phyloP scores from a whole-genome alignment of 2,329 filamentous ascomycete species.

The Aspergillus brunneoviolaceus region DNA sequence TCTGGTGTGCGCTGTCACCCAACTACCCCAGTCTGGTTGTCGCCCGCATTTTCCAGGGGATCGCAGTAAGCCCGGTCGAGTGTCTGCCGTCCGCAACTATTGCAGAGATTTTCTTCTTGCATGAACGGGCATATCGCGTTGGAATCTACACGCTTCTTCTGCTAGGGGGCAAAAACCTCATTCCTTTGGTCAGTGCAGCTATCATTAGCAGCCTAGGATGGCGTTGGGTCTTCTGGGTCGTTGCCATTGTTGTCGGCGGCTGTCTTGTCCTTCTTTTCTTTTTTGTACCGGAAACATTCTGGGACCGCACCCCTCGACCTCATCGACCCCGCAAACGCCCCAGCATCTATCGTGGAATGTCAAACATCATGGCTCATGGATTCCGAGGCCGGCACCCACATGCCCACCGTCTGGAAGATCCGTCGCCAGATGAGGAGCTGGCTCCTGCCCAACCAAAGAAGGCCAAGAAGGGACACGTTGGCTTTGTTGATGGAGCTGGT shows the following conservation, averaged over 20 bases:
- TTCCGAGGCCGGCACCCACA: slow-evolving; percentile 37
- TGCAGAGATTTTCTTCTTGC: slow-evolving; percentile 93
- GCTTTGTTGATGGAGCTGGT: slow-evolving; percentile 50
- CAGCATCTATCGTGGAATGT: slow-evolving; percentile 35
- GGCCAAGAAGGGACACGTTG: slow-evolving; percentile 53
- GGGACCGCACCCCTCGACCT: slow-evolving; percentile 74
- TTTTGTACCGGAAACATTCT: slow-evolving; percentile 93
- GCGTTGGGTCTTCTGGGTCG: slow-evolving; percentile 91
- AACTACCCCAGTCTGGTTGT: slow-evolving; percentile 76
- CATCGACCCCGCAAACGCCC: slow-evolving; percentile 44
- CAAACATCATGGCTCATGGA: slow-evolving; percentile 36
- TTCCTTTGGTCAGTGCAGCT: slow-evolving; percentile 81
- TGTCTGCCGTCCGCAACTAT: slow-evolving; percentile 91
- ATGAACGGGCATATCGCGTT: slow-evolving; percentile 87
- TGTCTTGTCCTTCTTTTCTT: slow-evolving; percentile 74
- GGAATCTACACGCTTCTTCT: slow-evolving; percentile 90
- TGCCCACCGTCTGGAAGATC: slow-evolving; percentile 18
- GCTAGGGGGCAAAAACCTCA: slow-evolving; percentile 85
- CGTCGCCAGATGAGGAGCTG: slow-evolving; percentile 11
- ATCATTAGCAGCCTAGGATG: slow-evolving; percentile 76
- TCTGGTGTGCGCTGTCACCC: slow-evolving; percentile 86
- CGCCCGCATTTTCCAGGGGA: slow-evolving; percentile 81
- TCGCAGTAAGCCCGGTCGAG: slow-evolving; percentile 86
- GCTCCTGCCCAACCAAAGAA: slow-evolving; percentile 22
- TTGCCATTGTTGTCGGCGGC: slow-evolving; percentile 75